These are phyloP conservation scores for Apiotrichum mycotoxinovorans DNA, from an alignment of 1,284 basidiomycete species.

Conservation along the genomic window DNA sequence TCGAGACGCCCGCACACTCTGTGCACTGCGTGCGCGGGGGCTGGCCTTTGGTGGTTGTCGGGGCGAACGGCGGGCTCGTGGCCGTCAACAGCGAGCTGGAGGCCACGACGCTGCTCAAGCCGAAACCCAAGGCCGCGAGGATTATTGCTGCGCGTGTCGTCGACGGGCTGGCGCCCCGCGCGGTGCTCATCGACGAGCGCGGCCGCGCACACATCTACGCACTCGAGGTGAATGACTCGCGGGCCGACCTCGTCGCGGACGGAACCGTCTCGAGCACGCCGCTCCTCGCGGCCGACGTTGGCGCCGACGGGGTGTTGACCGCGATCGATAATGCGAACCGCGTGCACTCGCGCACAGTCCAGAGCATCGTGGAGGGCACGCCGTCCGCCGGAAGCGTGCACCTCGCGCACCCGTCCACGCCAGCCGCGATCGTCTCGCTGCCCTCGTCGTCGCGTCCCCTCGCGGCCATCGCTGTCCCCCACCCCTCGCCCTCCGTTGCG, in stretches of 20 bases:
- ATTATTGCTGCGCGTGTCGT: conserved; percentile 9
- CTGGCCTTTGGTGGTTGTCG: conserved; percentile 19
- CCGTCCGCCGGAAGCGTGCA: neutral
- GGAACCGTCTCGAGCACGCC: conserved; percentile 11
- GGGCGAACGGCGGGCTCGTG: conserved; percentile 5
- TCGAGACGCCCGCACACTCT: conserved; percentile 11
- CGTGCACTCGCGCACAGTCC: conserved; percentile 12
- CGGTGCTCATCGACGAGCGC: conserved; percentile 16
- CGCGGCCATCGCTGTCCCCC: conserved; percentile 23
- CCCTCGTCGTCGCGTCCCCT: conserved; percentile 22
- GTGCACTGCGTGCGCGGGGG: conserved; percentile 4
- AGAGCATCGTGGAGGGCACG: conserved; percentile 5
- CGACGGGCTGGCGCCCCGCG: neutral
- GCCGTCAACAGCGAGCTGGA: conserved; percentile 8
- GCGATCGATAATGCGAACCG: conserved; percentile 24
- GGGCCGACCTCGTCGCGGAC: conserved; percentile 17
- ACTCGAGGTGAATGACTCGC: conserved; percentile 16
- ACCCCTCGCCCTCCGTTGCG: conserved; percentile 29
- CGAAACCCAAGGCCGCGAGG: conserved; percentile 8
- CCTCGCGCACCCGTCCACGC: conserved; percentile 12
- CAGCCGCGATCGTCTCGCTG: conserved; percentile 22
- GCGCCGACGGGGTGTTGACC: conserved; percentile 31
- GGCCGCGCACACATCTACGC: conserved; percentile 14
- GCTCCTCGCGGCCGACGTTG: conserved; percentile 22
- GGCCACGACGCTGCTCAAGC: neutral